phyloP scores from a whole-genome alignment of 2,329 filamentous ascomycete genomes.

The Venturiaceae sp. region DNA sequence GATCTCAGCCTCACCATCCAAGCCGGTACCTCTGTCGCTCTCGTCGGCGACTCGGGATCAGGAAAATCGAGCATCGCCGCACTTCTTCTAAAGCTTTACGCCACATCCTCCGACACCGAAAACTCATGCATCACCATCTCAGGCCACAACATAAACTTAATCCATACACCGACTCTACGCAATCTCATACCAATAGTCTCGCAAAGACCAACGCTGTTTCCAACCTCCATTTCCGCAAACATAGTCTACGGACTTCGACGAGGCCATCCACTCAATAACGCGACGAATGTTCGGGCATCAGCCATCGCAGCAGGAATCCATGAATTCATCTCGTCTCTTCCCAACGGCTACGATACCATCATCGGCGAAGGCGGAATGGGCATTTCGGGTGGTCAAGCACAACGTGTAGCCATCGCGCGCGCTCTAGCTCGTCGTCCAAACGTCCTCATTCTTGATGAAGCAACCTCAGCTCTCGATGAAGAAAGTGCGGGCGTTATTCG shows the following conservation, averaged over 20 bases:
- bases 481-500: conserved; percentile 57
- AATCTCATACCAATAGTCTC: conserved; percentile 57
- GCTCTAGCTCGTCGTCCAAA: conserved; percentile 63
- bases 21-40: conserved; percentile 57
- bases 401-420: conserved; percentile 71
- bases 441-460: conserved; percentile 76
- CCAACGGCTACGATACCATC: conserved; percentile 59
- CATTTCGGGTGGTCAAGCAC: conserved; percentile 73
- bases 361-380: conserved; percentile 68
- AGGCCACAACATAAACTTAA: conserved; percentile 42
- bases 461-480: conserved; percentile 70
- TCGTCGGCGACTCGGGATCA: conserved; percentile 79
- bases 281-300: conserved; percentile 34
- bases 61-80: conserved; percentile 81
- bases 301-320: conserved; percentile 57
- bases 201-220: conserved; percentile 68
- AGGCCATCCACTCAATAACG: conserved; percentile 19
- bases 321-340: conserved; percentile 65
- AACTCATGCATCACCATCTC: conserved; percentile 32
- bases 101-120: conserved; percentile 15
- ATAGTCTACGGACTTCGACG: conserved; percentile 66
- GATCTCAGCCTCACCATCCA: conserved; percentile 57
- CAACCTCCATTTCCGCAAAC: conserved; percentile 66
- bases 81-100: conserved; percentile 64
- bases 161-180: conserved; percentile 54